Evolutionary conservation across 306 rosid genomes (phyloP).

Genomic region (Citrullus amarus): DNA sequence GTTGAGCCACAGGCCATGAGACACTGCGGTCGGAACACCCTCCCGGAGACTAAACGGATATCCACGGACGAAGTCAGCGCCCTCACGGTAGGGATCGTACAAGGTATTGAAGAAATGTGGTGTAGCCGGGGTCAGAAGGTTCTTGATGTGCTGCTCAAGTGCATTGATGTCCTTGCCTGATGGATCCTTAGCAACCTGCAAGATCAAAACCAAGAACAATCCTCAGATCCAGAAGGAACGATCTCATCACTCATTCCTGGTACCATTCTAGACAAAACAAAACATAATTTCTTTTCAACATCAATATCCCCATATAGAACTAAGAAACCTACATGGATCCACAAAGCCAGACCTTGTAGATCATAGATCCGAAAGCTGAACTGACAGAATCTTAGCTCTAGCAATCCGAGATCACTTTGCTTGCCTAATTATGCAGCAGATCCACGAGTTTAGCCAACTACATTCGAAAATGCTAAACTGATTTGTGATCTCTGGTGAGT

Average conservation of each 20-base stretch:
- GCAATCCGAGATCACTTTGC: neutral
- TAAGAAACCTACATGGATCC: conserved; percentile 5
- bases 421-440: neutral
- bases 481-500: neutral
- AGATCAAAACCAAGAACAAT: conserved; percentile 1
- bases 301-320: neutral
- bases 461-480: neutral
- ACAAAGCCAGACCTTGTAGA: neutral
- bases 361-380: neutral
- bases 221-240: neutral
- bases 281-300: neutral
- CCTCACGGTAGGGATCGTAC: conserved; percentile 76
- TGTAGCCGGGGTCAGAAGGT: conserved; percentile 56
- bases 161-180: conserved; percentile 71
- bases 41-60: conserved; percentile 79
- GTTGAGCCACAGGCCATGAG: conserved; percentile 93
- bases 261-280: neutral
- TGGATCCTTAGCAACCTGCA: conserved; percentile 80
- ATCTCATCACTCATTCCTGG: neutral
- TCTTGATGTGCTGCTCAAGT: conserved; percentile 83
- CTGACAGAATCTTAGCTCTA: neutral
- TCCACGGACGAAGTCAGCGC: conserved; percentile 83
- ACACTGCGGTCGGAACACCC: conserved; percentile 63
- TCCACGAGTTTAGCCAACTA: neutral
- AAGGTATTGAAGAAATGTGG: conserved; percentile 81